Conservation (phyloP, 2,329 filamentous ascomycete species). For the Leptographium procerum region DNA sequence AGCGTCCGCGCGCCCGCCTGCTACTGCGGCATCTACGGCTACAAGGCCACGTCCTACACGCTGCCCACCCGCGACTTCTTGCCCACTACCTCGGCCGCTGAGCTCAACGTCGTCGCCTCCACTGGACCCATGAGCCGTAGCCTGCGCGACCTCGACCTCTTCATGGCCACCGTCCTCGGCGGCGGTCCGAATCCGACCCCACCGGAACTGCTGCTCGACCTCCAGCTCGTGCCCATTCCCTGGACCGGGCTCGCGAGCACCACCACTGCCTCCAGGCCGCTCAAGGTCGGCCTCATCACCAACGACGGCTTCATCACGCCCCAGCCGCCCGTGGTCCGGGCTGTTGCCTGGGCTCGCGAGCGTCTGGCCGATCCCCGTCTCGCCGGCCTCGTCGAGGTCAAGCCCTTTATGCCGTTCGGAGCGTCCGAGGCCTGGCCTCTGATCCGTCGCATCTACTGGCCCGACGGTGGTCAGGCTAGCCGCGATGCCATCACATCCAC, state of each 20-base stretch:
- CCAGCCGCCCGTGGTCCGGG: constrained; percentile 47
- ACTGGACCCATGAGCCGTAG: constrained; percentile 50
- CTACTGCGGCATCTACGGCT: constrained; percentile 20
- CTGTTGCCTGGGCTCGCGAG: constrained; percentile 31
- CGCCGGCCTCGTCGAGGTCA: constrained; percentile 18
- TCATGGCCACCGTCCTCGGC: constrained; percentile 40
- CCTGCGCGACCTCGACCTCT: constrained; percentile 39
- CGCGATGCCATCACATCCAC: constrained; percentile 21
- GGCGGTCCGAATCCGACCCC: constrained; percentile 45
- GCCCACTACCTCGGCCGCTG: constrained; percentile 15
- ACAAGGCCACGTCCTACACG: constrained; percentile 13
- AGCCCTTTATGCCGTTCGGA: constrained; percentile 22
- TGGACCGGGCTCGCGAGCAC: constrained; percentile 28
- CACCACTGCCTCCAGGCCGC: constrained; percentile 19
- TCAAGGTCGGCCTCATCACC: constrained; percentile 3
- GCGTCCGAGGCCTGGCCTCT: constrained; percentile 18
- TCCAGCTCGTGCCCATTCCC: constrained; percentile 52
- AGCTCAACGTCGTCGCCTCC: constrained; percentile 24
- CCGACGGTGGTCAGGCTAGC: constrained; percentile 26
- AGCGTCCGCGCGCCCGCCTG: constrained; percentile 18
- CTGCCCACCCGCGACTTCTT: constrained; percentile 36
- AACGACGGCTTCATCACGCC: constrained; percentile 29
- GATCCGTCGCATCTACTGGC: constrained; percentile 33
- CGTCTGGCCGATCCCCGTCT: constrained; percentile 11
- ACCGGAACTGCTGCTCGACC: constrained; percentile 33